Base-by-base conservation (phyloP, 805 yeast species). In the Grigorovia jiainica region DNA sequence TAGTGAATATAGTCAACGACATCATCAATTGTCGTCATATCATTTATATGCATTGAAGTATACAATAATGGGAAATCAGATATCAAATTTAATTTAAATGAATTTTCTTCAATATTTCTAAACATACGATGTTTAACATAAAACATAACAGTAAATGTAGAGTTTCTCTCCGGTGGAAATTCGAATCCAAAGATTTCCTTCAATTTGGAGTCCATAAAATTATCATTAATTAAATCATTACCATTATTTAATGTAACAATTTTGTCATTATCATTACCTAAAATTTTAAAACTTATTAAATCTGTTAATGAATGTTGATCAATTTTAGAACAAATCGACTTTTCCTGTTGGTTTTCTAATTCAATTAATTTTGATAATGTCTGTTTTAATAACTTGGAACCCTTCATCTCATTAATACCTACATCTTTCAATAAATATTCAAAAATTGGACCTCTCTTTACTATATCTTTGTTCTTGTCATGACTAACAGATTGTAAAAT, bases 131-230 rank as follows among this genome's bases (percentile, higher is more conserved):
- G 60, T 27, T 48, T 54, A 11, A 61, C 47, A 32, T 47, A 47
- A 42, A 59, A 54, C 51, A 57, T 51, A 1, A 60, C 50, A 11
- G 60, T 56, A 41, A 66, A 52, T 35, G 50, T 52, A 19, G 58
- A 37, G 3, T 45, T 47, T 9, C 55, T 55, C 5, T 50, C 44
- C 2, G 71, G 71, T 0, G 62, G 55, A 21, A 60, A 57, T 47
- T 65, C 70, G n/a, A 63, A 43, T 1, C 58, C 50, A n/a, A 67
- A 34, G 1, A 61, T 33, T 8, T 64, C 57, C 2, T 50, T 40
- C 2, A 67, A 34, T 2, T 61, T 46, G 27, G 46, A 20, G 17
- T 52, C 55, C 18, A 56, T 44, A 34, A 49, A 46, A 4, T 45
- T 35, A 24, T 35, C 38, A 24, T 35, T 35, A 34, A 48, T 43